phyloP scores from a whole-genome alignment of 2,329 filamentous ascomycete species.

The Aspergillus fischeri region DNA sequence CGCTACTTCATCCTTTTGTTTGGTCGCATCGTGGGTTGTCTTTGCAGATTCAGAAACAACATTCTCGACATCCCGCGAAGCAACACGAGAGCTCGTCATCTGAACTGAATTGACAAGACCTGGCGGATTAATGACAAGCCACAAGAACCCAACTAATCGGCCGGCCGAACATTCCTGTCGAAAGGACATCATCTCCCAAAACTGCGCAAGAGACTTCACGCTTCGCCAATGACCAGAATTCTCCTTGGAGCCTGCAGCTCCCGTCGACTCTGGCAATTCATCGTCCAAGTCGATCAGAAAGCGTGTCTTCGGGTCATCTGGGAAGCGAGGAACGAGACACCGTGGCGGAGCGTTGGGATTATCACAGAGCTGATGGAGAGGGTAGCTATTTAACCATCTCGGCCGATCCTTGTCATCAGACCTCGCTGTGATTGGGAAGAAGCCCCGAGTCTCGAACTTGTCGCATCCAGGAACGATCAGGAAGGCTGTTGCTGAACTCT shows the following conservation, averaged over 20 bases:
- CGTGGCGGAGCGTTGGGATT: slow-evolving; percentile 67
- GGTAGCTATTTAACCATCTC: slow-evolving; percentile 58
- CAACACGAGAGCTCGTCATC: slow-evolving; percentile 24
- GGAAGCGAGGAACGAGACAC: slow-evolving; percentile 83
- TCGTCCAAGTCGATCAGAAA: slow-evolving; percentile 87
- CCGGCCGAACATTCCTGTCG: slow-evolving; percentile 94
- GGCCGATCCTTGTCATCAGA: slow-evolving; percentile 34
- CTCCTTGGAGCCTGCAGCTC: slow-evolving; percentile 34
- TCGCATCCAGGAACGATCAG: slow-evolving; percentile 85
- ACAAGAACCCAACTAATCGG: slow-evolving; percentile 87
- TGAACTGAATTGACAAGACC: slow-evolving; percentile 35
- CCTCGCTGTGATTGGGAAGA: slow-evolving; percentile 59
- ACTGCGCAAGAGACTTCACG: slow-evolving; percentile 78
- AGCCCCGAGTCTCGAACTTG: slow-evolving; percentile 70
- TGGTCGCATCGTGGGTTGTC: not conserved
- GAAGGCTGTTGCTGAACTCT: slow-evolving; percentile 63
- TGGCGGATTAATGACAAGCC: slow-evolving; percentile 75
- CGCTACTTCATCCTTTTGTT: not conserved
- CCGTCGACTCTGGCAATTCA: slow-evolving; percentile 53
- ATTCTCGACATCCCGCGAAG: slow-evolving; percentile 7
- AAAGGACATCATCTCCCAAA: slow-evolving; percentile 98
- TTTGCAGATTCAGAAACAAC: not conserved
- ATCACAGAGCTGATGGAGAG: slow-evolving; percentile 70
- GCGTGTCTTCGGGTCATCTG: slow-evolving; percentile 90
- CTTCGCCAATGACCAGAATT: slow-evolving; percentile 72